Conservation (phyloP, 495 filamentous ascomycete species). For the Podospora comata region DNA sequence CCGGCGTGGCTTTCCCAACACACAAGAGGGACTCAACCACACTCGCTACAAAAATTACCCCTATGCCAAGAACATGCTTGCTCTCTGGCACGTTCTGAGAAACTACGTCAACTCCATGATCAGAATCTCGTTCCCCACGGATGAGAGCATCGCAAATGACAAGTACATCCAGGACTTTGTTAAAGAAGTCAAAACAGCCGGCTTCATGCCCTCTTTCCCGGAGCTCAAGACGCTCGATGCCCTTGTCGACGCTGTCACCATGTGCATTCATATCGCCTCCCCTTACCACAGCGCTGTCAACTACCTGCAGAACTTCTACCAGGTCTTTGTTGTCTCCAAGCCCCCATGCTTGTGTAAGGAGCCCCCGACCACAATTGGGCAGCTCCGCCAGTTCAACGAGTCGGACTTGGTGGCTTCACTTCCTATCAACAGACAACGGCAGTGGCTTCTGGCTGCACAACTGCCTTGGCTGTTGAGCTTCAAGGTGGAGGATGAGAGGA, state of each 20-base stretch:
- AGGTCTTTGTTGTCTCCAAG: slow-evolving; percentile 45
- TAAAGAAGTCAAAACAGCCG: slow-evolving; percentile 35
- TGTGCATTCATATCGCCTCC: slow-evolving; percentile 52
- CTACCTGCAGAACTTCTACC: slow-evolving; percentile 52
- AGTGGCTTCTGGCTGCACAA: slow-evolving; percentile 44
- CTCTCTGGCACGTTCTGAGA: slow-evolving; percentile 41
- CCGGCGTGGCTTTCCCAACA: slow-evolving; percentile 43
- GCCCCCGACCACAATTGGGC: slow-evolving; percentile 30
- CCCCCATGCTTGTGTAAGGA: slow-evolving; percentile 39
- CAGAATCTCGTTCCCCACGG: slow-evolving; percentile 19
- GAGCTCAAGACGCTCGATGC: slow-evolving; percentile 75
- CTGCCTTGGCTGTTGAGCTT: slow-evolving; percentile 46
- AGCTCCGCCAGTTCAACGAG: slow-evolving; percentile 33
- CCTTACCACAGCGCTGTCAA: slow-evolving; percentile 51
- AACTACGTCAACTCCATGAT: slow-evolving; percentile 38
- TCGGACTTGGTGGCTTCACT: slow-evolving; percentile 38
- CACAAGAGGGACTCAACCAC: slow-evolving; percentile 32
- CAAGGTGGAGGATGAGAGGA: slow-evolving; percentile 39
- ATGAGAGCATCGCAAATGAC: slow-evolving; percentile 31
- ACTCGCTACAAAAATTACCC: slow-evolving; percentile 46
- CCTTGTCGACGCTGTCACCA: slow-evolving; percentile 73
- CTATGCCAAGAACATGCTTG: slow-evolving; percentile 44
- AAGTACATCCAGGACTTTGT: slow-evolving; percentile 38
- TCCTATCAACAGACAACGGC: slow-evolving; percentile 38
- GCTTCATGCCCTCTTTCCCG: slow-evolving; percentile 49